Conservation (phyloP, 371 early-diverging fungal species). For the Circinella minor region DNA sequence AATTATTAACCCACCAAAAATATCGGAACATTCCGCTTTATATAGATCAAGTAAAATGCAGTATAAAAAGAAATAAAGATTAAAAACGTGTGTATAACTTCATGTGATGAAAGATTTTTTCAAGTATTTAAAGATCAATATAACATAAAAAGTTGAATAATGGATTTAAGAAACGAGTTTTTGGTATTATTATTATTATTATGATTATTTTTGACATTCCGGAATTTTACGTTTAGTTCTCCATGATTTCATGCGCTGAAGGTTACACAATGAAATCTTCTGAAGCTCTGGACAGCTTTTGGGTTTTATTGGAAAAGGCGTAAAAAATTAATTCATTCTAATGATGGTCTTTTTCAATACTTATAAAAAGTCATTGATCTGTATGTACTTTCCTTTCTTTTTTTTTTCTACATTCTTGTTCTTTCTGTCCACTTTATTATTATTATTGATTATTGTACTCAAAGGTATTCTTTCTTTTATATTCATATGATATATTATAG, state of each 20-base stretch:
- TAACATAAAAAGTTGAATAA: neutral
- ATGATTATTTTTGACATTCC: conserved; percentile 7
- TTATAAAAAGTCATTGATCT: too few relatives aligned
- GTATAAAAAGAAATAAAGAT: neutral
- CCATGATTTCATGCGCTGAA: conserved; percentile 8
- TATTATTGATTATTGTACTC: too few relatives aligned
- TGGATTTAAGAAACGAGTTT: neutral
- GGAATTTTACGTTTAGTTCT: conserved; percentile 4
- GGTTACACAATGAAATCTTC: conserved; percentile 10
- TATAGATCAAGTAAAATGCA: neutral
- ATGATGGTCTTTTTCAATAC: too few relatives aligned
- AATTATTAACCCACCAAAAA: neutral
- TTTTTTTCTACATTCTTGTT: neutral
- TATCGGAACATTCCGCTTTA: neutral
- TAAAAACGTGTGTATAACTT: neutral
- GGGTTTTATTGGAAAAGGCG: too few relatives aligned
- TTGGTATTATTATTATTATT: too few relatives aligned
- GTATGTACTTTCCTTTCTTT: too few relatives aligned
- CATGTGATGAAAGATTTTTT: neutral
- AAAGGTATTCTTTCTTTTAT: neutral
- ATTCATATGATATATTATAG: neutral
- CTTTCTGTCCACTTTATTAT: too few relatives aligned
- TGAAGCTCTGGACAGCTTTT: neutral
- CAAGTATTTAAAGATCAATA: neutral
- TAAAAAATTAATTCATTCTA: too few relatives aligned